Conservation (phyloP, 2,329 filamentous ascomycete species). For the Fusarium sp. region DNA sequence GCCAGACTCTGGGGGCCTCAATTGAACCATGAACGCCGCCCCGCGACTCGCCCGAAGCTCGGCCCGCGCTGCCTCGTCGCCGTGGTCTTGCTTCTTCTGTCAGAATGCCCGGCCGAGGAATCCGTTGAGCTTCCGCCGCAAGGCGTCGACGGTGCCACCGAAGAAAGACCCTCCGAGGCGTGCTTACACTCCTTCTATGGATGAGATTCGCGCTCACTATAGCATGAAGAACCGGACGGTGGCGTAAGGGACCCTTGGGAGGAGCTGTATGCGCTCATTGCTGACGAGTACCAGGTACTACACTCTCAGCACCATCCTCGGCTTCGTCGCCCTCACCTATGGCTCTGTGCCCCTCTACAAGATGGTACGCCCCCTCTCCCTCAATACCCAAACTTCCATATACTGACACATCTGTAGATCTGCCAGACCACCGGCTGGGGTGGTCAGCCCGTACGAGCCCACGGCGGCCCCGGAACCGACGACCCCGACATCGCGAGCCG, state of each 20-base stretch:
- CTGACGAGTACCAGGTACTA: constrained; percentile 69
- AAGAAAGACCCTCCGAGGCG: constrained; percentile 38
- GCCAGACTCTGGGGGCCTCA: constrained; percentile 15
- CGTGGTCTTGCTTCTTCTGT: constrained; percentile 55
- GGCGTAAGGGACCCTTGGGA: constrained; percentile 44
- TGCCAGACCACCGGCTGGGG: constrained; percentile 92
- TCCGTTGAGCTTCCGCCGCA: constrained; percentile 45
- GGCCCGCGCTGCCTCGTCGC: constrained; percentile 38
- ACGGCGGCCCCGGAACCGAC: constrained; percentile 63
- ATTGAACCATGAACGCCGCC: constrained; percentile 55
- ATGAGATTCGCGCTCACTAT: constrained; percentile 73
- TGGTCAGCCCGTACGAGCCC: constrained; percentile 89
- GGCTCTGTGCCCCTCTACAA: constrained; percentile 89
- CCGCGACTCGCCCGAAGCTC: constrained; percentile 52
- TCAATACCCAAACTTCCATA: no score
- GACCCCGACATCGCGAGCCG: constrained; percentile 77
- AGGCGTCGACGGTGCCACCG: constrained; percentile 47
- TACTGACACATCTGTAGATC: constrained; percentile 63
- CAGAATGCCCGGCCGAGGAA: constrained; percentile 48
- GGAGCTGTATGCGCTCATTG: neutral
- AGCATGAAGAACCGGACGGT: constrained; percentile 75
- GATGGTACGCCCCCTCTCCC: constrained; percentile 69
- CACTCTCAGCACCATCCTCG: constrained; percentile 80
- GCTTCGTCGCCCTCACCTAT: constrained; percentile 83
- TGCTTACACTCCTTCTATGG: constrained; percentile 62